phyloP scores from a whole-genome alignment of 768 basidiomycete genomes.

The Pulveroboletus sp. region DNA sequence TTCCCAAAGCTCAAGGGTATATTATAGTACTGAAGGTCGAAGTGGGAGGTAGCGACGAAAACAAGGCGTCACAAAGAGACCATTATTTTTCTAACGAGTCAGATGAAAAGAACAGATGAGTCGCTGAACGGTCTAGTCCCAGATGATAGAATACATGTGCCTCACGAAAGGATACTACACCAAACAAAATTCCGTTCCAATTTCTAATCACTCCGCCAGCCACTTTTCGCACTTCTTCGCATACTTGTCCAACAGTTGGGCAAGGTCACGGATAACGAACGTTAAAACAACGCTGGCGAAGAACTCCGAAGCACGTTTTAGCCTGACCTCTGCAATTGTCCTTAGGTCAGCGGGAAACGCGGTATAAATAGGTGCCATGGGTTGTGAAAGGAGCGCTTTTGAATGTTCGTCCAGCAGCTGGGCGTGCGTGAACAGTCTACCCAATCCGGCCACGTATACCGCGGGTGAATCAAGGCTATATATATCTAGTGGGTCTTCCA shows the following conservation, averaged over 20 bases:
- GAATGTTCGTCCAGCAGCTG: conserved; percentile 89
- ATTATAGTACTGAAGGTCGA: conserved; percentile 22
- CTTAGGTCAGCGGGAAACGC: conserved; percentile 67
- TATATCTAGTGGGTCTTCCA: conserved; percentile 13
- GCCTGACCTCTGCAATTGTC: conserved; percentile 62
- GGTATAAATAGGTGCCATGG: conserved; percentile 69
- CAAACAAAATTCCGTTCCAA: conserved; percentile 19
- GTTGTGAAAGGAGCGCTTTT: conserved; percentile 63
- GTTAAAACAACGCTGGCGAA: conserved; percentile 86
- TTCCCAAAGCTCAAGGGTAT: conserved; percentile 26
- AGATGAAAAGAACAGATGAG: conserved; percentile 31
- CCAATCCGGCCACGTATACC: conserved; percentile 74
- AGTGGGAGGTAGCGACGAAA: conserved; percentile 7
- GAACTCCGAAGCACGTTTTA: conserved; percentile 86
- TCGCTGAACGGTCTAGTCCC: conserved; percentile 32
- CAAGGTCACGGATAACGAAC: conserved; percentile 86
- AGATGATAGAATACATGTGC: conserved; percentile 34
- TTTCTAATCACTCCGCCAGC: conserved; percentile 66
- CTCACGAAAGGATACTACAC: conserved; percentile 26
- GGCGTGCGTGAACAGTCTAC: conserved; percentile 66
- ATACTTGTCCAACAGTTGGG: conserved; percentile 87
- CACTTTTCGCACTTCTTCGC: conserved; percentile 93
- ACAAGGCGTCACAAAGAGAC: conserved; percentile 12
- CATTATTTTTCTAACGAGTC: conserved; percentile 14
- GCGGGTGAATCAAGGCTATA: conserved; percentile 87